A percentile compares a stretch with the other conserved stretches of the same genome.
These are phyloP conservation scores for Exophiala spinifera DNA, from an alignment of 2,329 filamentous ascomycete genomes.

Conservation along the genomic window DNA sequence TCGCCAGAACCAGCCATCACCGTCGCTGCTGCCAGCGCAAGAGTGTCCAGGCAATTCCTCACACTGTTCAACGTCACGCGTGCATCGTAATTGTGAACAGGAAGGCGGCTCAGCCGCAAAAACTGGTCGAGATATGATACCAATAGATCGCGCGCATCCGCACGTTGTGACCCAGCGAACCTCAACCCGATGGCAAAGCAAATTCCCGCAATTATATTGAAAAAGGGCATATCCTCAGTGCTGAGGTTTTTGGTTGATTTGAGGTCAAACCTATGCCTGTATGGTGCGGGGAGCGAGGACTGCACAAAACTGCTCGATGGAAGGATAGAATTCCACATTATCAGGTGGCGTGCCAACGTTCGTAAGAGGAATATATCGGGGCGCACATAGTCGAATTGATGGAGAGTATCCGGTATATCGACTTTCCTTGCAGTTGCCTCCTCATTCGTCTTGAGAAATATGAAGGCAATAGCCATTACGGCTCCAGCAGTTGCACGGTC, in stretches of 20 bases:
- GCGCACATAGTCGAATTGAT: conserved; percentile 93
- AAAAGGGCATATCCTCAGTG: conserved; percentile 85
- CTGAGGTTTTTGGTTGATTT: conserved; percentile 60
- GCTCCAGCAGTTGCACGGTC: conserved; percentile 93
- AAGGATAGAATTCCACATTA: conserved; percentile 84
- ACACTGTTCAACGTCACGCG: conserved; percentile 79
- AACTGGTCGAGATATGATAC: conserved; percentile 83
- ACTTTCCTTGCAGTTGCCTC: conserved; percentile 83
- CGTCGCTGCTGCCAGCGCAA: conserved; percentile 76
- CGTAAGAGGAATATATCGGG: conserved; percentile 89
- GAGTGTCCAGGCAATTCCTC: conserved; percentile 83
- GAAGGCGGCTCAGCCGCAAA: conserved; percentile 69
- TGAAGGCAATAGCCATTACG: conserved; percentile 81
- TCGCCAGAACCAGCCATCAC: conserved; percentile 98
- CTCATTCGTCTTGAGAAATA: conserved; percentile 97
- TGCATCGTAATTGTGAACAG: conserved; percentile 69
- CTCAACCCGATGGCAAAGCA: conserved; percentile 69
- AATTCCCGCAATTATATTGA: conserved; percentile 84
- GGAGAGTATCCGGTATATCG: conserved; percentile 81
- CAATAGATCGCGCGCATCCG: conserved; percentile 72
- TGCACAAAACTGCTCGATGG: conserved; percentile 73
- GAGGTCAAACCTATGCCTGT: conserved; percentile 62
- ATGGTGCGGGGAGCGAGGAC: conserved; percentile 67
- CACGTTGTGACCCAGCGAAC: conserved; percentile 69
- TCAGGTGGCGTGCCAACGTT: conserved; percentile 83